Percentiles rank a stretch among this genome's conserved stretches.
Evolutionary conservation across 1,284 basidiomycete genomes (phyloP).

Genomic region (Apiotrichum siamense): DNA sequence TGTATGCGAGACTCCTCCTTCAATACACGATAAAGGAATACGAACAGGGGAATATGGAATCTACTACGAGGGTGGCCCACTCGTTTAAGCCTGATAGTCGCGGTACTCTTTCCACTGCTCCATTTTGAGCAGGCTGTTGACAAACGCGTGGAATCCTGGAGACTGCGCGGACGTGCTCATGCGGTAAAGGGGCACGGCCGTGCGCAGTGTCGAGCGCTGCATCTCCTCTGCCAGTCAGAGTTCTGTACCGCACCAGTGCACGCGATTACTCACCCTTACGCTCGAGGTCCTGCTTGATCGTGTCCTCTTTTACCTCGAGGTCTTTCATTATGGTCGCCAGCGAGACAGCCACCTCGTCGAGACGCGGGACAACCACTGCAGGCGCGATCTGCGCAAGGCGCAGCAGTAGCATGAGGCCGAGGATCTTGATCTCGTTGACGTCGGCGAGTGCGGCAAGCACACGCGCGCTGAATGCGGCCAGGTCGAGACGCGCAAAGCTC

Average conservation of each 20-base stretch:
- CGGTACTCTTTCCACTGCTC: conserved; percentile 43
- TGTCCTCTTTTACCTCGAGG: conserved; percentile 79
- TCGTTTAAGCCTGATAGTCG: conserved; percentile 33
- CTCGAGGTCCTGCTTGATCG: conserved; percentile 95
- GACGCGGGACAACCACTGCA: conserved; percentile 68
- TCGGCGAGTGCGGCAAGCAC: conserved; percentile 81
- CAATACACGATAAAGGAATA: no score
- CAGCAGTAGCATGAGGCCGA: conserved; percentile 92
- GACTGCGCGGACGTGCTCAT: conserved; percentile 53
- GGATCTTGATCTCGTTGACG: conserved; percentile 94
- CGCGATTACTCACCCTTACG: conserved; percentile 54
- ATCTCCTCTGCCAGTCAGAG: conserved; percentile 58
- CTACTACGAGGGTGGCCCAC: background rate
- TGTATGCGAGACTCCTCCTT: no score
- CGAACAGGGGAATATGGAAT: no score
- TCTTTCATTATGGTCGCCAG: conserved; percentile 89
- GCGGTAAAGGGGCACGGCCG: conserved; percentile 76
- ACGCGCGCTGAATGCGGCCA: conserved; percentile 73
- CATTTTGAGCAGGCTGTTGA: conserved; percentile 42
- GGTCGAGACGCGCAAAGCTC: conserved; percentile 74
- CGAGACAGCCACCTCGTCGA: conserved; percentile 77
- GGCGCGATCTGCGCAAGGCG: conserved; percentile 80
- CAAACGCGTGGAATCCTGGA: conserved; percentile 67
- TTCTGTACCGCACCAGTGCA: background rate
- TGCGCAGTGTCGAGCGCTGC: conserved; percentile 78